Evolutionary conservation across 306 rosid genomes (phyloP).

Genomic region (Abrus pulchellus): DNA sequence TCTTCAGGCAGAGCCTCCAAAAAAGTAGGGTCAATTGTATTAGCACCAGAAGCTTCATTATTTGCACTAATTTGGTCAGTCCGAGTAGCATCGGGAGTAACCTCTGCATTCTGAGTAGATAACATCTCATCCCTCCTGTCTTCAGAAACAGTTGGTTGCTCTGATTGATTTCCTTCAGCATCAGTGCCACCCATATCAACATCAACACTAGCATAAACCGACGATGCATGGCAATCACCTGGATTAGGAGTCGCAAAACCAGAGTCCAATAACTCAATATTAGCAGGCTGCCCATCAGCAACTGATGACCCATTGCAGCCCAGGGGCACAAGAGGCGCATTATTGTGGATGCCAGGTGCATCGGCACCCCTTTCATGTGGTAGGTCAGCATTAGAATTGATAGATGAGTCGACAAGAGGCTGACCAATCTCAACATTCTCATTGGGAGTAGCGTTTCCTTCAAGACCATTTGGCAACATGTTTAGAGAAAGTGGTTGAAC

Average conservation of each 20-base stretch:
- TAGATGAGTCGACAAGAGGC: conserved; percentile 55
- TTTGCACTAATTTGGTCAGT: conserved; percentile 67
- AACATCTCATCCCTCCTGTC: conserved; percentile 63
- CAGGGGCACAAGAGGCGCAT: conserved; percentile 59
- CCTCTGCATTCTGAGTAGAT: conserved; percentile 63
- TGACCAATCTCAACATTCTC: conserved; percentile 60
- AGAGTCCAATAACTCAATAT: conserved; percentile 52
- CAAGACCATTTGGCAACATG: conserved; percentile 62
- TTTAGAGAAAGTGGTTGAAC: conserved; percentile 71
- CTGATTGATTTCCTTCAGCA: conserved; percentile 64
- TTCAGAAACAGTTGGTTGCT: conserved; percentile 62
- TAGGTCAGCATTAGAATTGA: conserved; percentile 52
- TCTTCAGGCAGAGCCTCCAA: conserved; percentile 99
- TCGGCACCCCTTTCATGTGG: conserved; percentile 60
- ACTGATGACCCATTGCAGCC: conserved; percentile 64
- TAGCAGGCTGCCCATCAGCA: conserved; percentile 62
- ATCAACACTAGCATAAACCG: conserved; percentile 66
- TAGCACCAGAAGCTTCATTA: conserved; percentile 82
- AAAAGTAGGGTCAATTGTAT: conserved; percentile 94
- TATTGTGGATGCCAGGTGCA: conserved; percentile 52
- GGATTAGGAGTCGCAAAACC: conserved; percentile 60
- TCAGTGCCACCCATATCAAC: conserved; percentile 81
- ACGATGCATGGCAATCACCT: conserved; percentile 60
- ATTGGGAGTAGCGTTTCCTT: conserved; percentile 58
- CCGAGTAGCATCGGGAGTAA: conserved; percentile 61